Evolutionary conservation across 192 early-diverging fungal species (phyloP).

Genomic region (Podochytrium sp.): DNA sequence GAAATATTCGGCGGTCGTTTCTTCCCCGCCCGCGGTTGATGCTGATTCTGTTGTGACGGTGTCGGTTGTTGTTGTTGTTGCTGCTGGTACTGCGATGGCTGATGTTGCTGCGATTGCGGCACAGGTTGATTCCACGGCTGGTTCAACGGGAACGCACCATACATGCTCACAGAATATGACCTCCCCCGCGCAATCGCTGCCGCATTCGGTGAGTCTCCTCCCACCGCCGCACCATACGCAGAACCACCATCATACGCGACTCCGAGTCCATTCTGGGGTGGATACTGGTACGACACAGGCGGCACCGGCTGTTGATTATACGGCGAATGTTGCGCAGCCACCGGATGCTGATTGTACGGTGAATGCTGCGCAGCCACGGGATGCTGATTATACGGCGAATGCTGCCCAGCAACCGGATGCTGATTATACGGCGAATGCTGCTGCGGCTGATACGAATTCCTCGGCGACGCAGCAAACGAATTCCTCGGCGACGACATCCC

Average conservation of each 20-base stretch:
- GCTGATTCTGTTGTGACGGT: not conserved
- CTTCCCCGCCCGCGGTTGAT: not conserved
- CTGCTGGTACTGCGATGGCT: not conserved
- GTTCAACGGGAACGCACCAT: slow-evolving; percentile 7
- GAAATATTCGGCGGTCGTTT: slow-evolving; percentile 23
- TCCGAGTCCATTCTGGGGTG: not conserved
- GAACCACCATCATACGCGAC: slow-evolving; percentile 7
- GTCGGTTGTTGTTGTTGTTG: not conserved
- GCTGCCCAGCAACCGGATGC: too few relatives aligned
- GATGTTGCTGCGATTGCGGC: not conserved
- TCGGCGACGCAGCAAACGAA: not conserved
- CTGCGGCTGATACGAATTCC: slow-evolving; percentile 9
- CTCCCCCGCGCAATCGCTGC: not conserved
- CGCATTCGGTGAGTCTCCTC: too few relatives aligned
- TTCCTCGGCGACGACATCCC: slow-evolving; percentile 5
- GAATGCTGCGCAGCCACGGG: not conserved
- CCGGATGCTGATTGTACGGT: not conserved
- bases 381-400: not conserved
- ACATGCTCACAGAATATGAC: slow-evolving; percentile 6
- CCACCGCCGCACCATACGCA: too few relatives aligned
- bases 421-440: not conserved
- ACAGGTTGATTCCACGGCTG: slow-evolving; percentile 28
- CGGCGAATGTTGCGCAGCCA: not conserved
- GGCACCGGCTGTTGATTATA: not conserved
- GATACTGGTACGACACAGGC: not conserved